Evolutionary conservation across 2,329 filamentous ascomycete genomes (phyloP).

Genomic region (Nannizziopsis arthrosporioides): DNA sequence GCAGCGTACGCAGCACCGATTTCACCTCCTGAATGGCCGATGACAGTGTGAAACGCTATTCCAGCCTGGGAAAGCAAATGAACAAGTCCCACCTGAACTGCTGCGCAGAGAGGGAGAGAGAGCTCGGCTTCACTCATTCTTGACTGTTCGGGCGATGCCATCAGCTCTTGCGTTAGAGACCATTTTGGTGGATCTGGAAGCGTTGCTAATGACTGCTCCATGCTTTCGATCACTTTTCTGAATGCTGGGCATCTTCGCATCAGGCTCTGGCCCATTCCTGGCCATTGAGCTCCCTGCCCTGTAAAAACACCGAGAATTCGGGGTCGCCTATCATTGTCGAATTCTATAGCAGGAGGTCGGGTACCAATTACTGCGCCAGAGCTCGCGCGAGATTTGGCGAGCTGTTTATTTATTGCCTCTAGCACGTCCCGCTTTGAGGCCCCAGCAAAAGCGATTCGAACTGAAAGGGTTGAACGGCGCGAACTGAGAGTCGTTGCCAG

Average conservation of each 20-base stretch:
- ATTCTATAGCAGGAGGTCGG: no score
- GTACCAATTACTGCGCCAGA: no score
- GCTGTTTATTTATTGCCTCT: no score
- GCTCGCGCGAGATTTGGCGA: no score
- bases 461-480: conserved; percentile 3
- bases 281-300: conserved; percentile 14
- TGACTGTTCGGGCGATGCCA: background rate
- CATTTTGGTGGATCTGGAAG: background rate
- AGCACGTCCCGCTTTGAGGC: conserved; percentile 8
- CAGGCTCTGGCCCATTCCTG: conserved; percentile 5
- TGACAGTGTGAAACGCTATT: conserved; percentile 26
- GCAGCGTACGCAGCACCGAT: conserved; percentile 43
- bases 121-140: background rate
- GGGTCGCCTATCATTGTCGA: no score
- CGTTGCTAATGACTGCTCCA: no score
- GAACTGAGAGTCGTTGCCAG: conserved; percentile 2
- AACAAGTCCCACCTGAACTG: conserved; percentile 13
- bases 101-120: conserved; percentile 16
- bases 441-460: background rate
- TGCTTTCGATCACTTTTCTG: no score
- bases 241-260: background rate
- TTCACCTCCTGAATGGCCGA: conserved; percentile 41
- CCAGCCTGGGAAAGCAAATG: conserved; percentile 18
- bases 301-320: conserved; percentile 12
- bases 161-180: background rate